These are phyloP conservation scores for Rhexocercosporidium sp. DNA, from an alignment of 2,329 filamentous ascomycete genomes.

Conservation along the genomic window DNA sequence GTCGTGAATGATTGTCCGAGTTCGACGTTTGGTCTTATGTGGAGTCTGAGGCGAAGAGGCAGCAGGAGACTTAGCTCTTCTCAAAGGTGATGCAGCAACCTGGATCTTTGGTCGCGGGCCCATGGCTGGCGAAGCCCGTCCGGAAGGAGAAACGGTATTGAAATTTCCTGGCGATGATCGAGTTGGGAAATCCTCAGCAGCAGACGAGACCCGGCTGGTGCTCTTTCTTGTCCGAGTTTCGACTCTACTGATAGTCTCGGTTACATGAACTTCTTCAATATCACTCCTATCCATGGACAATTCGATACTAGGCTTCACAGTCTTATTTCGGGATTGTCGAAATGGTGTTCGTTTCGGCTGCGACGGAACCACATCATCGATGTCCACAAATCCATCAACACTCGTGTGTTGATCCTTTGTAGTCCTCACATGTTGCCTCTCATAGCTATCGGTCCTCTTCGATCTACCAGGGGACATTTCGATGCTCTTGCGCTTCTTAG, in stretches of 20 bases:
- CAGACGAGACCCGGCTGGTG: constrained; percentile 34
- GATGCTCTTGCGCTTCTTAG: constrained; percentile 43
- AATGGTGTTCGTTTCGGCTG: constrained; percentile 3
- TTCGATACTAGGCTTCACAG: constrained; percentile 29
- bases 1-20: constrained; percentile 36
- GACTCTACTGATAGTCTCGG: constrained; percentile 35
- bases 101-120: constrained; percentile 23
- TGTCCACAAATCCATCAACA: constrained; percentile 40
- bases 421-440: constrained; percentile 11
- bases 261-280: constrained; percentile 32
- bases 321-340: not conserved
- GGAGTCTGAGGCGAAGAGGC: constrained; percentile 22
- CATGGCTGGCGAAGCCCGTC: not conserved
- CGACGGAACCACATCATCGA: constrained; percentile 36
- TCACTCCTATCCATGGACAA: constrained; percentile 12
- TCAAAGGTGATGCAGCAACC: constrained; percentile 36
- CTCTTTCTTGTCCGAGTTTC: constrained; percentile 37
- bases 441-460: constrained; percentile 20
- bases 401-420: constrained; percentile 6
- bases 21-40: constrained; percentile 21
- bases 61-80: constrained; percentile 14
- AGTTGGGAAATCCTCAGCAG: constrained; percentile 9
- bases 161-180: constrained; percentile 5
- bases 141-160: not conserved
- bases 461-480: constrained; percentile 34